Evolutionary conservation across 768 basidiomycete genomes (phyloP), one percentile per base, ranked within the genome.

Genomic region (Macrolepiota albuminosa): DNA sequence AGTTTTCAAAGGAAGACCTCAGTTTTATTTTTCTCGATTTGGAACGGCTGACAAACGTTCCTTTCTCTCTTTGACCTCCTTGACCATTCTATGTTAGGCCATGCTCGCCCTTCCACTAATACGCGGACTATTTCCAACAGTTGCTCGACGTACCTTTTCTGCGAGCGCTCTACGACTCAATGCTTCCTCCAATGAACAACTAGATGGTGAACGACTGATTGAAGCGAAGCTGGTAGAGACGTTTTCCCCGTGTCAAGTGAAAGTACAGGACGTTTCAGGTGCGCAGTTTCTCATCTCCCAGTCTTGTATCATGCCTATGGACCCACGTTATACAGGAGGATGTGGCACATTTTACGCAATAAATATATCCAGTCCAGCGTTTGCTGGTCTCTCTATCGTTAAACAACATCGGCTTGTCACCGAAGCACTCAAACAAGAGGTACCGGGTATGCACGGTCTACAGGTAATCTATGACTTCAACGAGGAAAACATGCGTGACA

Each of bases 341-440:
- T 98, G 97, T 70, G 97, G 97, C n/a, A 82, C 87, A 4, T 99
- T 98, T 74, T 99, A 96, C 67, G 91, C 95, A 46, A 95, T 99
- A 62, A 81, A 84, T 13, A 91, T 99, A 62, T 83, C 89, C 4
- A 94, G 92, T 60, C 72, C 84, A n/a, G 81, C 81, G 1, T 98
- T 99, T 80, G 86, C 88, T 64, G 96, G 89, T 9, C 74, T 98
- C 43, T 73, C 91, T 1, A 89, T 85, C 46, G 86, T 98, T 56
- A 95, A 97, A 77, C 97, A 99, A 72, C 97, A 99, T 72, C 85
- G 86, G 60, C 77, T 97, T 33, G 94, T 99, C 42, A 95, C 89
- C 13, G 82, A 92, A 60, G 80, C 83, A 10, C 75, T 99, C 63
- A 95, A 95, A 75, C 77, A 88, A 66, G 97, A 98, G 70, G 93